Base-by-base conservation (phyloP, 2,329 filamentous ascomycete species). In the Alternaria consortialis region DNA sequence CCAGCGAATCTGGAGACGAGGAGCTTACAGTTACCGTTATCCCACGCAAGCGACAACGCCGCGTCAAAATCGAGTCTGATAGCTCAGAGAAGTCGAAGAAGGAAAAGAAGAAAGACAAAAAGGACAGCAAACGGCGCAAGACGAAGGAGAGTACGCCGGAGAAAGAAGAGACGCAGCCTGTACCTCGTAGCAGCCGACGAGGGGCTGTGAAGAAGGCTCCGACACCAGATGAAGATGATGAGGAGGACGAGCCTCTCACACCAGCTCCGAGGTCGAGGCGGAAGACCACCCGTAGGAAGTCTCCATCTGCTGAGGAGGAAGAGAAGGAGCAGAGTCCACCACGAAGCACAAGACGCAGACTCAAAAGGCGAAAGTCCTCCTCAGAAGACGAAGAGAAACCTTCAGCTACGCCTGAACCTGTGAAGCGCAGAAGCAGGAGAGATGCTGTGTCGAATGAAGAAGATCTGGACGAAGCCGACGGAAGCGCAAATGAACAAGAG, bases 341-440 rank as follows among this genome's bases (percentile, higher is more conserved):
- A 31, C 58, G 54, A 27, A 60, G 53, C 27, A 27, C 13, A 27
- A 50, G 60, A n/a, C 59, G 59, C 12, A 60, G 52, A 46, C 20
- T 50, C 25, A 57, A 59, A 17, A 53, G 54, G 15, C 55, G 58
- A 7, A 46, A 42, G 9, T 44, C 55, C 12, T 31, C 36, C 7
- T 53, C 64, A 48, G 60, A 62, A 29, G 53, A 64, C 8, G 57
- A 40, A 25, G 47, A 50, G 12, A 53, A 60, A 27, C 8, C 36
- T n/a, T 11, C 44, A 52, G 40, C 69, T 68, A 53, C 55, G 12
- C 34, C 47, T 8, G 54, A 53, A 55, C 46, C 27, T 46, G 58
- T 12, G 75, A 75, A 58, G 55, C 76, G 27, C 74, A 75, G 60
- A 63, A 70, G 17, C 32, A 37, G 31, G 20, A 29, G 62, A 39